Conservation (phyloP, 169 alveolate species). For the Plasmodium gonderi region DNA sequence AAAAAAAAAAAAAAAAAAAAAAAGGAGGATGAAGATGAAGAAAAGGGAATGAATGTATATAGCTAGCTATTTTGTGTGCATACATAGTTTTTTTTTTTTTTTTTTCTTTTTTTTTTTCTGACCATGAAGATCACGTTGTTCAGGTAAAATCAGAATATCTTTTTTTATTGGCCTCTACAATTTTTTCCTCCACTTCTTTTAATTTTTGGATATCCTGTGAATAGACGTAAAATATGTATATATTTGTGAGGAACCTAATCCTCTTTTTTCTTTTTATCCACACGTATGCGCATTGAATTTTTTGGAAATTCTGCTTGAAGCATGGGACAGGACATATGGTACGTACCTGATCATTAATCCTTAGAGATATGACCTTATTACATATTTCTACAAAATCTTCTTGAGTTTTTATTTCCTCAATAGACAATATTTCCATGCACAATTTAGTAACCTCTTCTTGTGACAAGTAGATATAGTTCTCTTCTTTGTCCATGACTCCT, state of each 20-base stretch:
- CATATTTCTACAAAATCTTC: conserved; percentile 67
- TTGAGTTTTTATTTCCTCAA: conserved; percentile 47
- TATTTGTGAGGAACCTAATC: neutral
- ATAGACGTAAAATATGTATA: neutral
- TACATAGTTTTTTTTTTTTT: neutral
- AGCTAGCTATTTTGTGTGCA: conserved; percentile 4
- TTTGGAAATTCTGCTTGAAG: neutral
- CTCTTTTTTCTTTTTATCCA: neutral
- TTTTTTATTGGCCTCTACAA: conserved; percentile 53
- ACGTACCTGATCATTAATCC: conserved; percentile 46
- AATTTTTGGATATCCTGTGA: conserved; percentile 60
- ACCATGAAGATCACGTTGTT: neutral
- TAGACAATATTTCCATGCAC: conserved; percentile 49
- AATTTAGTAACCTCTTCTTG: conserved; percentile 60
- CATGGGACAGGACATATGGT: neutral
- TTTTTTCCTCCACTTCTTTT: conserved; percentile 71
- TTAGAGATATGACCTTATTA: conserved; percentile 55
- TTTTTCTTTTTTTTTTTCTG: conserved; percentile 21
- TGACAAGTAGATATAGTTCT: conserved; percentile 66
- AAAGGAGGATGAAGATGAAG: neutral
- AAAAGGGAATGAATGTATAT: neutral
- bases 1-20: too few species aligned
- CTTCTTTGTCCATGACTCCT: conserved; percentile 62
- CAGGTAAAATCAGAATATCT: conserved; percentile 34
- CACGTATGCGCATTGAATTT: neutral